Percentiles rank a stretch among this genome's conserved stretches.
Evolutionary conservation across 768 basidiomycete genomes (phyloP).

Genomic region (Trametes cingulata): DNA sequence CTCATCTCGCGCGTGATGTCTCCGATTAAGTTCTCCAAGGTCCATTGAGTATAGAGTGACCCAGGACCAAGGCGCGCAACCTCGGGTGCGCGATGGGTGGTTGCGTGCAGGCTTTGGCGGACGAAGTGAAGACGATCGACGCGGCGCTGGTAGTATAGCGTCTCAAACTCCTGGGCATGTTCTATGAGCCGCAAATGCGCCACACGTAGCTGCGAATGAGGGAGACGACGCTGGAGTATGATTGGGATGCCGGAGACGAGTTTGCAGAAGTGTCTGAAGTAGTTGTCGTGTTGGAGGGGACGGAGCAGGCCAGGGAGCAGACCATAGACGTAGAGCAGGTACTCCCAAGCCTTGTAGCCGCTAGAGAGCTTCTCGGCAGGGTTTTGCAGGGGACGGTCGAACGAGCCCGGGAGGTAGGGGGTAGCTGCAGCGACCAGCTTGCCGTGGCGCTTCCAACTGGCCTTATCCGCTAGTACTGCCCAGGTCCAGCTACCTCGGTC

Average conservation of each 20-base stretch:
- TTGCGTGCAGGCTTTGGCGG: constrained; percentile 34
- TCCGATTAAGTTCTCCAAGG: constrained; percentile 30
- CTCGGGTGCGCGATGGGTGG: constrained; percentile 34
- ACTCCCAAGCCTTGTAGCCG: constrained; percentile 35
- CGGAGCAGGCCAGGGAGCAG: constrained; percentile 30
- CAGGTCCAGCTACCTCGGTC: constrained; percentile 33
- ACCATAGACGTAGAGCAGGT: constrained; percentile 26
- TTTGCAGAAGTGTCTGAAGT: constrained; percentile 33
- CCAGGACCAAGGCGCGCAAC: constrained; percentile 22
- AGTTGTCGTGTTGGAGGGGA: constrained; percentile 23
- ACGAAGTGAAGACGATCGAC: constrained; percentile 35
- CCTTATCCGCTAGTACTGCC: constrained; percentile 19
- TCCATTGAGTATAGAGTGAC: constrained; percentile 20
- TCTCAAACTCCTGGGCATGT: constrained; percentile 38
- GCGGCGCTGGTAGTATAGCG: constrained; percentile 35
- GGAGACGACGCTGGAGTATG: constrained; percentile 22
- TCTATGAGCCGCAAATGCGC: constrained; percentile 29
- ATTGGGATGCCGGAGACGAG: constrained; percentile 28
- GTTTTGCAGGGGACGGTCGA: constrained; percentile 43
- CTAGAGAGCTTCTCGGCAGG: constrained; percentile 39
- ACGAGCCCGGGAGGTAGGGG: constrained; percentile 39
- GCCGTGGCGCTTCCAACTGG: constrained; percentile 40
- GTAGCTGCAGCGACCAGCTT: constrained; percentile 33
- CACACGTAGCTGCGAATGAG: constrained; percentile 13
- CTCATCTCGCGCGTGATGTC: constrained; percentile 29